These are phyloP conservation scores for Penicillium waksmanii DNA, from an alignment of 495 filamentous ascomycete genomes.

Conservation along the genomic window DNA sequence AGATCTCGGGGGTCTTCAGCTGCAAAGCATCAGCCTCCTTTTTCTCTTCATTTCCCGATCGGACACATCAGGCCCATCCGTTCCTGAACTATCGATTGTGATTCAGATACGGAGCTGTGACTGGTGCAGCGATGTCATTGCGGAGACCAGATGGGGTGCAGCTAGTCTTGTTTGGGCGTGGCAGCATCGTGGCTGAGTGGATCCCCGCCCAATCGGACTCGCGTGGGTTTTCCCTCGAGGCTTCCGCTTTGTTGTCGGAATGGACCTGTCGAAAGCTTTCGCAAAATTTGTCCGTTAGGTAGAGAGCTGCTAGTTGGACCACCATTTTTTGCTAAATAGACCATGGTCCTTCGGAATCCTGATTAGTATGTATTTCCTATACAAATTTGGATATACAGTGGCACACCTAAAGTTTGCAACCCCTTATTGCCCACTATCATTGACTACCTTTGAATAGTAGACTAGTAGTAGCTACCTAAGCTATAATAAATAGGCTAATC, in stretches of 20 bases:
- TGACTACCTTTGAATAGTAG: no score
- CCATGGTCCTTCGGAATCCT: no score
- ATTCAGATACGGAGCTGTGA: constrained; percentile 14
- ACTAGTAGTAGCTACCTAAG: no score
- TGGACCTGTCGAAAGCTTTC: background rate
- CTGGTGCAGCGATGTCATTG: constrained; percentile 14
- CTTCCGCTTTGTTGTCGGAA: background rate
- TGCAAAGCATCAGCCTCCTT: constrained; percentile 10
- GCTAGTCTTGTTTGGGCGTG: constrained; percentile 5
- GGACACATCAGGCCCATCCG: constrained; percentile 16
- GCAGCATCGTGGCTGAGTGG: constrained; percentile 6
- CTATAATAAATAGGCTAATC: no score
- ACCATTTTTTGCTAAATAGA: no score
- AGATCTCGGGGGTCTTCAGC: background rate
- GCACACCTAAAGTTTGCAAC: no score
- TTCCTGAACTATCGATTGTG: constrained; percentile 31
- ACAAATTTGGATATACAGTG: no score
- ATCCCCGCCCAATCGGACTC: constrained; percentile 9
- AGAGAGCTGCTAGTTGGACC: background rate
- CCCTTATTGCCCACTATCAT: no score
- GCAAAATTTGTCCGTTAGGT: background rate
- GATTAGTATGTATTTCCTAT: no score
- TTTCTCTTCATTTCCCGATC: constrained; percentile 22
- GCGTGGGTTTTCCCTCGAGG: background rate
- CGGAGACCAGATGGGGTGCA: background rate